phyloP scores from a whole-genome alignment of 495 filamentous ascomycete species.

The Penicillium robsamsonii region DNA sequence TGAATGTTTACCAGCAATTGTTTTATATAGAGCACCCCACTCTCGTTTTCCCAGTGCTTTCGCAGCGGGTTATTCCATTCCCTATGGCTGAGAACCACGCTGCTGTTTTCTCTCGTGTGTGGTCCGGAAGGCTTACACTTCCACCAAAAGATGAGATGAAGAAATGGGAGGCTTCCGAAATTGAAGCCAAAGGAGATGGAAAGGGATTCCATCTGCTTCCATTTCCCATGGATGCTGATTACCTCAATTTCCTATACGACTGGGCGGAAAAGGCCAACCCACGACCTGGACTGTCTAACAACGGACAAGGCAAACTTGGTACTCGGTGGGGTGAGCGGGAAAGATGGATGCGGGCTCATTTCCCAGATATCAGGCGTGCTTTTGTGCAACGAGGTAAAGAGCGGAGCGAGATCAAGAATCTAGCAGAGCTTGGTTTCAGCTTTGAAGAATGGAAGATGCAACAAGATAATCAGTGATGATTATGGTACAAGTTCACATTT shows the following conservation, averaged over 20 bases:
- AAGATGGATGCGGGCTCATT: slow-evolving; percentile 58
- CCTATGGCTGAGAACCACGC: slow-evolving; percentile 75
- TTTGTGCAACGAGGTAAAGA: slow-evolving; percentile 50
- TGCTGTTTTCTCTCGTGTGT: slow-evolving; percentile 72
- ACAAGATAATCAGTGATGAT: slow-evolving; percentile 16
- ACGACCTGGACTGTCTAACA: slow-evolving; percentile 41
- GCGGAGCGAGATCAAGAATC: slow-evolving; percentile 40
- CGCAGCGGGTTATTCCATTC: slow-evolving; percentile 81
- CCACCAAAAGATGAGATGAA: slow-evolving; percentile 63
- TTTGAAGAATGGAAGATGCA: slow-evolving; percentile 44
- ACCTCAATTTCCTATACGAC: slow-evolving; percentile 68
- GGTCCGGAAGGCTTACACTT: slow-evolving; percentile 62
- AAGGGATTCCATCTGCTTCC: slow-evolving; percentile 62
- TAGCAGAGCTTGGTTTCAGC: slow-evolving; percentile 61
- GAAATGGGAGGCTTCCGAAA: slow-evolving; percentile 54
- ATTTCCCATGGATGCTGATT: slow-evolving; percentile 73
- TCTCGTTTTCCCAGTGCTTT: slow-evolving; percentile 71
- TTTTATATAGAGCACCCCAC: slow-evolving; percentile 76
- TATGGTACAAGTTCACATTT: slow-evolving; percentile 4
- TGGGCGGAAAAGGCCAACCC: slow-evolving; percentile 52
- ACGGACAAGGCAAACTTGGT: slow-evolving; percentile 59
- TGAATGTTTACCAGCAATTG: slow-evolving; percentile 71
- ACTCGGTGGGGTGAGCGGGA: slow-evolving; percentile 65
- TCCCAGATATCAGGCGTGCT: slow-evolving; percentile 54
- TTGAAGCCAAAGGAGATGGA: slow-evolving; percentile 45